Conservation (phyloP, 2,329 filamentous ascomycete genomes). For the Hyphodiscus sp. region DNA sequence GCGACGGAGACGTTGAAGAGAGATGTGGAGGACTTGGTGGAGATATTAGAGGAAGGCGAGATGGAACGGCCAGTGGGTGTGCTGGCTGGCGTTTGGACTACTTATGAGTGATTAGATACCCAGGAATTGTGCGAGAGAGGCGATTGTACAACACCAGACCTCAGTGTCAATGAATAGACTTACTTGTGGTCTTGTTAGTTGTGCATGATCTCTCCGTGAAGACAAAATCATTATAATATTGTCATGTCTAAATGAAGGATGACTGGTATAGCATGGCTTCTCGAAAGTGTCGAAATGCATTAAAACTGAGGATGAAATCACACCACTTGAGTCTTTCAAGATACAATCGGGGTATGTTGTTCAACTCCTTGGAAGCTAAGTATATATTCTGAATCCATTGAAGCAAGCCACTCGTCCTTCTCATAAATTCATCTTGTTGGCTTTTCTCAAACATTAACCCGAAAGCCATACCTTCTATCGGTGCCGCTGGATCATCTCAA, state of each 20-base stretch:
- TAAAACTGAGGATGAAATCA: too few species aligned
- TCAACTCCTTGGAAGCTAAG: too few species aligned
- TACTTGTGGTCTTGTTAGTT: neutral
- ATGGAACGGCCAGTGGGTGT: conserved; percentile 23
- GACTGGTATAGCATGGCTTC: too few species aligned
- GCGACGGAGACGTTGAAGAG: conserved; percentile 17
- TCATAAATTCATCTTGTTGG: neutral
- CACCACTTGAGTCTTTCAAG: too few species aligned
- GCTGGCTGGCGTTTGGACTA: conserved; percentile 19
- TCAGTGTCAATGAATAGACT: neutral
- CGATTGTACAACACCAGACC: too few species aligned
- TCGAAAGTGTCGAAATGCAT: too few species aligned
- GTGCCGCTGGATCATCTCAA: neutral
- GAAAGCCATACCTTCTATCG: neutral
- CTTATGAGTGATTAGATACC: neutral
- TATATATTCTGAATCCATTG: neutral
- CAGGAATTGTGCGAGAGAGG: neutral
- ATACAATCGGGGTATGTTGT: too few species aligned
- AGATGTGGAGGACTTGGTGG: conserved; percentile 23
- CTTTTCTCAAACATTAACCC: neutral
- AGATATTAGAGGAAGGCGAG: conserved; percentile 26
- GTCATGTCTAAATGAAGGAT: too few species aligned
- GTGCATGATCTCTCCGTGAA: too few species aligned
- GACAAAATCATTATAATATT: too few species aligned
- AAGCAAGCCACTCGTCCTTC: neutral